phyloP scores from a whole-genome alignment of 2,329 filamentous ascomycete species.

The Hypoxylon rubiginosum region DNA sequence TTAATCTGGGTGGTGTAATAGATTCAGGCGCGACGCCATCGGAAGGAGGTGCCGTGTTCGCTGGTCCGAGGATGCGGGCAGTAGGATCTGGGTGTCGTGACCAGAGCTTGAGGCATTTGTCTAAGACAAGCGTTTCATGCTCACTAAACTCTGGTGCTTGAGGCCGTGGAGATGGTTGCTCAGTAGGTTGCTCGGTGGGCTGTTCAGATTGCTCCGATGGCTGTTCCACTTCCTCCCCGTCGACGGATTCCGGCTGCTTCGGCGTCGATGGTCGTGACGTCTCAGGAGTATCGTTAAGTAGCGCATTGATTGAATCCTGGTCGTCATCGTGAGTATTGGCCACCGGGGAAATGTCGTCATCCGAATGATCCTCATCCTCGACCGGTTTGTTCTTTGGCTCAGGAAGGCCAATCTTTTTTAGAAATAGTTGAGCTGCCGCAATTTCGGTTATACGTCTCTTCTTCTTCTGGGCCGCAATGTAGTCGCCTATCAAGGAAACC shows the following conservation, averaged over 20 bases:
- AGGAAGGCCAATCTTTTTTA: slow-evolving; percentile 70
- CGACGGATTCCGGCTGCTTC: slow-evolving; percentile 37
- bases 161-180: slow-evolving; percentile 35
- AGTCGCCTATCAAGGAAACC: slow-evolving; percentile 91
- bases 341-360: slow-evolving; percentile 52
- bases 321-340: slow-evolving; percentile 57
- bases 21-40: slow-evolving; percentile 68
- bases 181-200: slow-evolving; percentile 18
- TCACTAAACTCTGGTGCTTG: slow-evolving; percentile 60
- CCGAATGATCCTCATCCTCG: slow-evolving; percentile 55
- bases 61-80: slow-evolving; percentile 67
- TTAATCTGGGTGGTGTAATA: slow-evolving; percentile 71
- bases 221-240: slow-evolving; percentile 45
- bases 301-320: slow-evolving; percentile 67
- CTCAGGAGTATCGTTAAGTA: slow-evolving; percentile 70
- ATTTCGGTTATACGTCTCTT: slow-evolving; percentile 83
- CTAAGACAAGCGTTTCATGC: slow-evolving; percentile 62
- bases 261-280: slow-evolving; percentile 59
- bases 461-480: slow-evolving; percentile 80
- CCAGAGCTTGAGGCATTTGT: slow-evolving; percentile 75
- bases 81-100: slow-evolving; percentile 69
- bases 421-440: slow-evolving; percentile 76
- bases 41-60: slow-evolving; percentile 76
- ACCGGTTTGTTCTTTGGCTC: slow-evolving; percentile 54
- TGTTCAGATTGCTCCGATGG: slow-evolving; percentile 40